phyloP scores from a whole-genome alignment of 257 asterid genomes.

The Gentiana dahurica region DNA sequence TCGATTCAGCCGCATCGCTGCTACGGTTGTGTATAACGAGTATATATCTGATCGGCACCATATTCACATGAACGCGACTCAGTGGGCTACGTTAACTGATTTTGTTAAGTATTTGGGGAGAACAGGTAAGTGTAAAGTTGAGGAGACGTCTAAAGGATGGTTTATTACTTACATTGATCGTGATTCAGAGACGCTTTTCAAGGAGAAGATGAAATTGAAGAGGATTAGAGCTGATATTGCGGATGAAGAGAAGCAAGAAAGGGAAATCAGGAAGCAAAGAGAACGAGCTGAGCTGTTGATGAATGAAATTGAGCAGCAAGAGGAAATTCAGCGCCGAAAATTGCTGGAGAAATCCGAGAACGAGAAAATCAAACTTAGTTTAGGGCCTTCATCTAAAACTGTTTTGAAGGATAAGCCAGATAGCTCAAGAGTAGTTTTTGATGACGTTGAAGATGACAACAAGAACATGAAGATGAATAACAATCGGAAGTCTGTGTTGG shows the following conservation, averaged over 20 bases:
- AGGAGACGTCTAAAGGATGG: conserved; percentile 92
- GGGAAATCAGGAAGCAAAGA: conserved; percentile 69
- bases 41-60: conserved; percentile 78
- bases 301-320: conserved; percentile 16
- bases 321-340: conserved; percentile 12
- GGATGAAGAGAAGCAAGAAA: conserved; percentile 90
- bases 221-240: conserved; percentile 64
- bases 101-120: conserved; percentile 76
- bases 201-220: conserved; percentile 89
- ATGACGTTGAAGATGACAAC: conserved; percentile 38
- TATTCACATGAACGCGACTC: conserved; percentile 80
- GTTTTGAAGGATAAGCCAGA: conserved; percentile 31
- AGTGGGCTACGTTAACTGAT: conserved; percentile 89
- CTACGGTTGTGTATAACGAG: conserved; percentile 90
- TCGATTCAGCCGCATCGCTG: conserved; percentile 82
- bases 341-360: conserved; percentile 41
- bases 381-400: conserved; percentile 37
- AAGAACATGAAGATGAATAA: conserved; percentile 29
- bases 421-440: conserved; percentile 40
- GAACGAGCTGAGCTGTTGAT: conserved; percentile 75
- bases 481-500: conserved; percentile 40
- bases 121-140: conserved; percentile 83
- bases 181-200: conserved; percentile 80
- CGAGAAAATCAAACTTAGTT: conserved; percentile 54
- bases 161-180: conserved; percentile 83